Evolutionary conservation across 169 alveolate genomes (phyloP).

Genomic region (Toxoplasma gondii): DNA sequence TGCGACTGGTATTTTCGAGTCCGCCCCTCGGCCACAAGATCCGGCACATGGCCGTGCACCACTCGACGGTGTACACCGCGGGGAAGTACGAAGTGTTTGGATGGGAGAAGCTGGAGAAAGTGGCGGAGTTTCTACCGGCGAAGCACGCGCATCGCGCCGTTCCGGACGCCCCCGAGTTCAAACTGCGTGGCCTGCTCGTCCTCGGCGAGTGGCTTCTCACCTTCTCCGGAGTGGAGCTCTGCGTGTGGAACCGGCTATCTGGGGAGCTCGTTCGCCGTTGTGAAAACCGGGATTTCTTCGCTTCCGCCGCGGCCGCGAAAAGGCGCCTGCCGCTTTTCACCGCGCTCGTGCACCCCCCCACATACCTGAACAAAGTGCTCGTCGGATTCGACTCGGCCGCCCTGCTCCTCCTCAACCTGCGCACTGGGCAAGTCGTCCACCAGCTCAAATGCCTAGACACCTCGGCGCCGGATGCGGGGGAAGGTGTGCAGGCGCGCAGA

Average conservation of each 20-base stretch:
- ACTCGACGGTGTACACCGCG: slow-evolving; percentile 10
- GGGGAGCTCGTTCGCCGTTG: slow-evolving; percentile 3
- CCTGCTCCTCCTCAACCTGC: slow-evolving; percentile 78
- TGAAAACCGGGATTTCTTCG: slow-evolving; percentile 9
- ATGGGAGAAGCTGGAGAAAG: not conserved
- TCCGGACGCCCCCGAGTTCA: not conserved
- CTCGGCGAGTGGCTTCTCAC: slow-evolving; percentile 12
- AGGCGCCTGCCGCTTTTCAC: not conserved
- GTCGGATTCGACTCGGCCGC: slow-evolving; percentile 71
- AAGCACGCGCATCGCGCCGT: not conserved
- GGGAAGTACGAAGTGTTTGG: slow-evolving; percentile 21
- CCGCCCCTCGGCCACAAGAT: slow-evolving; percentile 24
- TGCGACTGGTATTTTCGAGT: slow-evolving; percentile 1
- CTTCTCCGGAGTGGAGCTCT: not conserved
- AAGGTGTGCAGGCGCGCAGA: not conserved
- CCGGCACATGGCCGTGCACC: not conserved
- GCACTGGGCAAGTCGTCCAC: slow-evolving; percentile 74
- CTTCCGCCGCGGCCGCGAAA: not conserved
- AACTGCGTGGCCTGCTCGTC: slow-evolving; percentile 16
- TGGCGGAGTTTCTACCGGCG: not conserved
- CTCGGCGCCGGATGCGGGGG: not conserved
- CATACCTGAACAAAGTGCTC: slow-evolving; percentile 82
- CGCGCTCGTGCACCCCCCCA: slow-evolving; percentile 81
- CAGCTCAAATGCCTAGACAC: slow-evolving; percentile 63
- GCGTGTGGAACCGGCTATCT: not conserved